Evolutionary conservation across 2,329 filamentous ascomycete species (phyloP), one percentile per base, ranked within the genome.

Genomic region (Pleoardoris graminearum): DNA sequence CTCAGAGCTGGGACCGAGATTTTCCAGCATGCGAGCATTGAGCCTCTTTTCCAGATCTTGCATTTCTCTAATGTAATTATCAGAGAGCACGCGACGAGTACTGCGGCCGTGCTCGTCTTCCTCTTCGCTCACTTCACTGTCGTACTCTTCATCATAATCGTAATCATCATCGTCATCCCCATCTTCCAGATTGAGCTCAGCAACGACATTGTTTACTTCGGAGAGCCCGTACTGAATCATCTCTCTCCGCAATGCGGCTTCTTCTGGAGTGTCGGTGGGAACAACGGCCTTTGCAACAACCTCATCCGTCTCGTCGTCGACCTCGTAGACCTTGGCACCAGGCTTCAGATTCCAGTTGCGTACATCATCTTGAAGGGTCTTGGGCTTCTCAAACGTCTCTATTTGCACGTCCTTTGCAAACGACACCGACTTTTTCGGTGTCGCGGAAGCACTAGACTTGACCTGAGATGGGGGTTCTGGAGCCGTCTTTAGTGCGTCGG

Each of bases 221-320:
- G 88, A 87, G 73, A 96, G 78, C 55, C 90, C 87, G 68, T 97
- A 99, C 57, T 89, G 82, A 7, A 97, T 80, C 92, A 99, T 97
- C 66, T 97, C 87, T 51, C 87, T 84, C 5, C 94, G 86, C 21
- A 96, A 74, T 27, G 82, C 82, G 3, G 91, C 89, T 57, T 97
- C 93, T 59, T 96, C 91, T 11, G 83, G 79, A 0, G 87, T 84
- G 63, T 99, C 94, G 46, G 89, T 82, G 1, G 91, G 88, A 12
- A 89, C 81, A 11, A 91, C 76, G 1, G 85, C 79, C 6, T 77
- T 66, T 0, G 70, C 62, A 4, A 69, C 63, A 3, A 75, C 54
- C 12, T 72, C 62, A 8, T 78, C 69, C 48, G n/a, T 21, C 4
- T 76, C 73, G 19, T 79, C 70, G 3, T 76, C 72, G 35, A 79